Base-by-base conservation (phyloP, 495 filamentous ascomycete species). In the Tuber indicum region DNA sequence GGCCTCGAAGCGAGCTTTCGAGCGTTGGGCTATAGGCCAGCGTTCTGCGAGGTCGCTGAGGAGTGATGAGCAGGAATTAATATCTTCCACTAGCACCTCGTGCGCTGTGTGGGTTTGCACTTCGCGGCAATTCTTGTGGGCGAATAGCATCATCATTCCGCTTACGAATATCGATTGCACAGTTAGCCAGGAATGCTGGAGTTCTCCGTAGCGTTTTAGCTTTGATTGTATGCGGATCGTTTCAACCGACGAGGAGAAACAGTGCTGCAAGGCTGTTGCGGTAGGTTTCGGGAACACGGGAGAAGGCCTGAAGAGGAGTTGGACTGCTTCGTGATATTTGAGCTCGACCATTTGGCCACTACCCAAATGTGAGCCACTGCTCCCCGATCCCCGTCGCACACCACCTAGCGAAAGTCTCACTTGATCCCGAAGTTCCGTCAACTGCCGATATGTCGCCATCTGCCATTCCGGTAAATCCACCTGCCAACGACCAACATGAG, bases 321-420 rank as follows among this genome's bases (percentile, higher is more conserved):
- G 82, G 10, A 83, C 79, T 16, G 82, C 82, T 69, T 83, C 82
- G n/a, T 80, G 58, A 39, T 75, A 78, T 58, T 82, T 83, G 36
- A 83, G 77, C 46, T 83, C 82, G 32, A 82, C 74, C 72, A 81
- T 81, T 43, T 81, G 80, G 9, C 75, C 73, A 36, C 47, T 78
- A 17, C 79, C 76, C 32, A 78, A 76, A 44, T 73, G 71, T 21
- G n/a, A 58, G 12, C 77, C 78, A 17, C 72, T 26, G 32, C 75
- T 71, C 58, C 75, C 78, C 42, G 81, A 74, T 46, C 75, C 69
- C 36, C 81, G 75, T 23, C 75, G 78, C 71, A 77, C 74, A 75
- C 80, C 71, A 19, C 72, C 72, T 2, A 81, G 69, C 26, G 71
- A 66, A 73, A 47, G 41, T 44, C 76, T 75, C 42, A 75, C 76